These are phyloP conservation scores for Biscogniauxia sp. DNA, from an alignment of 2,329 filamentous ascomycete genomes.

Conservation along the genomic window DNA sequence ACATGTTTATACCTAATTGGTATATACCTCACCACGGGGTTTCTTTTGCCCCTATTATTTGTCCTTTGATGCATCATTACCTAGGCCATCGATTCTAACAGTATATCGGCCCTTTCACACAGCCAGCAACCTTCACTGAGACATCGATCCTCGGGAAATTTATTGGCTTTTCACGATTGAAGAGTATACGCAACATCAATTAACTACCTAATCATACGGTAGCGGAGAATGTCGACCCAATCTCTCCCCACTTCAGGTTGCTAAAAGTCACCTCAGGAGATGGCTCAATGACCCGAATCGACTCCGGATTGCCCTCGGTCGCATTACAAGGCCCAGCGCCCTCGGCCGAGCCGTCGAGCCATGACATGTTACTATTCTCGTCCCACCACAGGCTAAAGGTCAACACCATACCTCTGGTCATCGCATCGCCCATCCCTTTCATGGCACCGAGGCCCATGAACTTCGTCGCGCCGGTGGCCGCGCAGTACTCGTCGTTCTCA, in stretches of 20 bases:
- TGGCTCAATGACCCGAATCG: slow-evolving; percentile 43
- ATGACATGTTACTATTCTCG: slow-evolving; percentile 48
- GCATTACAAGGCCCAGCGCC: slow-evolving; percentile 50
- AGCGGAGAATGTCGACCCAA: slow-evolving; percentile 45
- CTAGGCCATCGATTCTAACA: too few species aligned
- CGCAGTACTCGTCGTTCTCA: slow-evolving; percentile 37
- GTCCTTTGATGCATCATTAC: not conserved
- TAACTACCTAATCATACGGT: slow-evolving; percentile 4
- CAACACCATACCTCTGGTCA: slow-evolving; percentile 48
- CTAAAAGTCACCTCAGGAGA: slow-evolving; percentile 51
- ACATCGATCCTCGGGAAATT: too few species aligned
- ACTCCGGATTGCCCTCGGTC: slow-evolving; percentile 44
- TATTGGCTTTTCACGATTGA: too few species aligned
- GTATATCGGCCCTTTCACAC: too few species aligned
- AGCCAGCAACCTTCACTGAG: too few species aligned
- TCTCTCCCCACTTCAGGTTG: slow-evolving; percentile 56
- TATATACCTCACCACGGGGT: not conserved
- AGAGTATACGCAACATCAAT: not conserved
- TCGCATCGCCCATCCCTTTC: slow-evolving; percentile 41
- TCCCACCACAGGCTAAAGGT: slow-evolving; percentile 53
- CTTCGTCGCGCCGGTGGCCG: slow-evolving; percentile 29
- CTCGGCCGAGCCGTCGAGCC: slow-evolving; percentile 50
- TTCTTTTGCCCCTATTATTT: not conserved
- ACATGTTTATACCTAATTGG: not conserved
- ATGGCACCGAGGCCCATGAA: slow-evolving; percentile 39